These are phyloP conservation scores for Entomophthora muscae DNA, from an alignment of 371 early-diverging fungal species.

Conservation along the genomic window DNA sequence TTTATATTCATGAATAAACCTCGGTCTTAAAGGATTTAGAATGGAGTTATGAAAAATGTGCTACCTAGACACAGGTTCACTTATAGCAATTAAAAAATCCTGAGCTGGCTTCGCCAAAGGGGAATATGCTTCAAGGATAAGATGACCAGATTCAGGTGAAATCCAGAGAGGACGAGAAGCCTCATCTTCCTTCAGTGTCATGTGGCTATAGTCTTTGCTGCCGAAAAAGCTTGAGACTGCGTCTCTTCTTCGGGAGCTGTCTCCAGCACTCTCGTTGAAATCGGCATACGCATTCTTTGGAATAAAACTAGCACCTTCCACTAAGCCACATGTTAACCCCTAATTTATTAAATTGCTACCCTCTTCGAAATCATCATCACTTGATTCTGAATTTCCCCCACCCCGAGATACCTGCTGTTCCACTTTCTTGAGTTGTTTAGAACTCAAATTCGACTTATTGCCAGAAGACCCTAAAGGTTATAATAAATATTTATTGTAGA, in stretches of 20 bases:
- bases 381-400: not conserved
- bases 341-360: not conserved
- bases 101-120: conserved; percentile 92
- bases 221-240: not conserved
- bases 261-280: not conserved
- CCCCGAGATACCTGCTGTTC: not conserved
- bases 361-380: conserved; percentile 3
- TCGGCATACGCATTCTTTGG: not conserved
- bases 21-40: no score
- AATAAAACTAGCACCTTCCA: not conserved
- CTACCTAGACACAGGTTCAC: conserved; percentile 94
- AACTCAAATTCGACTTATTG: not conserved
- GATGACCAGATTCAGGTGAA: conserved; percentile 73
- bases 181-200: conserved; percentile 78
- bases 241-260: not conserved
- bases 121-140: conserved; percentile 94
- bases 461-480: not conserved
- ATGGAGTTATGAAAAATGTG: conserved; percentile 1
- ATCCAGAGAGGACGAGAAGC: conserved; percentile 89
- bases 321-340: not conserved
- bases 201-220: conserved; percentile 38
- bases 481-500: not conserved
- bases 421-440: not conserved
- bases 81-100: conserved; percentile 97
- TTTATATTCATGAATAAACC: conserved; percentile 95